Conservation (phyloP, 2,329 filamentous ascomycete genomes). For the Drechslera avenae region DNA sequence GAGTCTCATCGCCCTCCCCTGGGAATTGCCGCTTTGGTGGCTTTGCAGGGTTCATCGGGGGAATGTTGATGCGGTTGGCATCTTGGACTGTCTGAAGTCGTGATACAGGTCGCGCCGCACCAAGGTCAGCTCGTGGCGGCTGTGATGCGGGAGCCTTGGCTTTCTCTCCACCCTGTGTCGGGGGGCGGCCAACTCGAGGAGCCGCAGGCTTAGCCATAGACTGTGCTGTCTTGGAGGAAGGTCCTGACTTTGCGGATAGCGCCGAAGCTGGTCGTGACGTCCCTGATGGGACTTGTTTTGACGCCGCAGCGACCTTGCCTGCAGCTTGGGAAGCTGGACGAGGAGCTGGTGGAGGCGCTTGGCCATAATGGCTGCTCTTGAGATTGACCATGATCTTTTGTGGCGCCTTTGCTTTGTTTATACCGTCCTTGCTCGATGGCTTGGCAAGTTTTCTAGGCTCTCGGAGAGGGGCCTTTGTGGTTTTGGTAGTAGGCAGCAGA, state of each 20-base stretch:
- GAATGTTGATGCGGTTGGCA: constrained; percentile 54
- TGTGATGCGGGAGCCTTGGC: constrained; percentile 50
- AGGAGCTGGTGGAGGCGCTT: constrained; percentile 58
- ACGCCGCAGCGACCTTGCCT: constrained; percentile 55
- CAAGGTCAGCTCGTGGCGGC: constrained; percentile 56
- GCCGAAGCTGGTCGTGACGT: constrained; percentile 38
- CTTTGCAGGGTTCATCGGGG: constrained; percentile 71
- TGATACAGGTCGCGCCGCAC: constrained; percentile 60
- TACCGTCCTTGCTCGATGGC: constrained; percentile 62
- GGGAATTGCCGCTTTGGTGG: constrained; percentile 75
- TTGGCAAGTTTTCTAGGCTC: constrained; percentile 60
- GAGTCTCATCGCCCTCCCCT: constrained; percentile 70
- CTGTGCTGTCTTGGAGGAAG: constrained; percentile 28
- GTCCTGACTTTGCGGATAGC: constrained; percentile 28
- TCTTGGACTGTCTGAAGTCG: constrained; percentile 69
- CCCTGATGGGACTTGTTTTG: constrained; percentile 54
- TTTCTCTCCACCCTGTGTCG: constrained; percentile 69
- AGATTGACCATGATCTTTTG: constrained; percentile 68
- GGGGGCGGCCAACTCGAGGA: constrained; percentile 39
- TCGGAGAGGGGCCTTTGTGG: constrained; percentile 37
- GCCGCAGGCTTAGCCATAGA: constrained; percentile 33
- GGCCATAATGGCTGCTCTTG: constrained; percentile 58
- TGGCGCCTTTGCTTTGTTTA: constrained; percentile 65
- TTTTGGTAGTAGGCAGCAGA: constrained; percentile 56
- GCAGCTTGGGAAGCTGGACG: constrained; percentile 53